Conservation (phyloP, 2,329 filamentous ascomycete genomes). For the Didymellaceae sp. region DNA sequence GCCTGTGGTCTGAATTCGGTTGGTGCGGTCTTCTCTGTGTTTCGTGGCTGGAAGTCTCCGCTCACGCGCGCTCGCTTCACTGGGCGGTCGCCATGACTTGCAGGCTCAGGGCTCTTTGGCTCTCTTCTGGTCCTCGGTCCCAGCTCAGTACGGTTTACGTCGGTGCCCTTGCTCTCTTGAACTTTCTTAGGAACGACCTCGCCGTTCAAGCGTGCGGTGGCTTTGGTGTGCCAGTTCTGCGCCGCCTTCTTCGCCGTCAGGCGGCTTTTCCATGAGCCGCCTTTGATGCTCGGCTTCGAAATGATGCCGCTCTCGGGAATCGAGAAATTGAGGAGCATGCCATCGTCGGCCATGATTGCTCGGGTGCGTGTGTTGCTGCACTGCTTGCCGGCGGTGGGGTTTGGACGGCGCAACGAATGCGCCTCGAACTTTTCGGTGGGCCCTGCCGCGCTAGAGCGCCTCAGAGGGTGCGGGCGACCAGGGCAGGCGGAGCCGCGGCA, state of each 20-base stretch:
- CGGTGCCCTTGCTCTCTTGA: conserved; percentile 29
- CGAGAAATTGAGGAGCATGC: conserved; percentile 92
- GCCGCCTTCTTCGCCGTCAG: conserved; percentile 77
- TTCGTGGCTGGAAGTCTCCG: conserved; percentile 48
- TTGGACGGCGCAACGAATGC: conserved; percentile 1
- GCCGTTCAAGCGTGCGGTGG: conserved; percentile 41
- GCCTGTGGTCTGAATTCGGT: conserved; percentile 41
- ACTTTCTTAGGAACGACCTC: conserved; percentile 32
- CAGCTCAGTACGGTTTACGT: conserved; percentile 41
- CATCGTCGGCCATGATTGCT: conserved; percentile 83
- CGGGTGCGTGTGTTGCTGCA: conserved; percentile 5
- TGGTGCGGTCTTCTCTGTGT: conserved; percentile 24
- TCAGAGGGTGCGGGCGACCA: background rate
- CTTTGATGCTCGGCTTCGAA: conserved; percentile 73
- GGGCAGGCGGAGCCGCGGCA: background rate
- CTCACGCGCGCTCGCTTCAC: conserved; percentile 46
- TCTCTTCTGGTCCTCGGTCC: conserved; percentile 31
- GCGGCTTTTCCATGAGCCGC: conserved; percentile 92
- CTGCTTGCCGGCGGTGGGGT: conserved; percentile 1
- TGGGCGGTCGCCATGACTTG: conserved; percentile 29
- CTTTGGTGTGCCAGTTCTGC: conserved; percentile 59
- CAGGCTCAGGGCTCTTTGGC: conserved; percentile 26
- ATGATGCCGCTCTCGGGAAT: conserved; percentile 71
- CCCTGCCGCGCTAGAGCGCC: conserved; percentile 2
- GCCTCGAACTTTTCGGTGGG: conserved; percentile 28